These are phyloP conservation scores for Bocquillonia castaneifolia DNA, from an alignment of 441 rosid genomes.

Conservation along the genomic window DNA sequence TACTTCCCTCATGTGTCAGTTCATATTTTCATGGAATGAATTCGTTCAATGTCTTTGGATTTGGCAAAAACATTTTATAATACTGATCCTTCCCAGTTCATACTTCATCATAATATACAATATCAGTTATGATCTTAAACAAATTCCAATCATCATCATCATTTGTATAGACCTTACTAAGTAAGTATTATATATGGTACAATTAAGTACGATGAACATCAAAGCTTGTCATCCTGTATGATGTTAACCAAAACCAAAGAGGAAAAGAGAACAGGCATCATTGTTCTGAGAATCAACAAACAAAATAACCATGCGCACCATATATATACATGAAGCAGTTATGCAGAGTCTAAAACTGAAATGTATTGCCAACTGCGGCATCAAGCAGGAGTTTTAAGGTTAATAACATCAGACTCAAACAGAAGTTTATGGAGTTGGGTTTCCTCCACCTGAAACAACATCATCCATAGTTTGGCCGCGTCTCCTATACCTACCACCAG, in stretches of 20 bases:
- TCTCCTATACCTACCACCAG: conserved; percentile 74
- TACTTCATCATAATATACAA: too few relatives aligned
- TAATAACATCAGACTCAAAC: not conserved
- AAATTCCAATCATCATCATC: not conserved
- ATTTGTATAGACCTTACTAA: not conserved
- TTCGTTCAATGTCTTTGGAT: too few relatives aligned
- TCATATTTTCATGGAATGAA: not conserved
- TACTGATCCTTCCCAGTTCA: too few relatives aligned
- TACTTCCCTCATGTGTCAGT: too few relatives aligned
- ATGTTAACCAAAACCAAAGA: not conserved
- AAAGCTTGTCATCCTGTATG: not conserved
- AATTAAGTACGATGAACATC: not conserved
- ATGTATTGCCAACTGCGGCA: not conserved
- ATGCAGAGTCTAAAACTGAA: not conserved
- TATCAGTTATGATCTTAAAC: not conserved
- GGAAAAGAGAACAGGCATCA: not conserved
- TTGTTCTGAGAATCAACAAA: conserved; percentile 32
- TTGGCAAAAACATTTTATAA: too few relatives aligned
- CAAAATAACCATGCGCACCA: not conserved
- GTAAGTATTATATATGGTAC: not conserved
- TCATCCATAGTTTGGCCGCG: conserved; percentile 92
- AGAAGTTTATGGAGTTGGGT: conserved; percentile 19
- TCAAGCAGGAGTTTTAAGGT: not conserved
- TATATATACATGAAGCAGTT: not conserved
- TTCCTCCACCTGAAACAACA: conserved; percentile 54